Percentiles rank a stretch among this genome's conserved stretches.
These are phyloP conservation scores for Sphaceloma murrayae DNA, from an alignment of 2,329 filamentous ascomycete genomes.

Conservation along the genomic window DNA sequence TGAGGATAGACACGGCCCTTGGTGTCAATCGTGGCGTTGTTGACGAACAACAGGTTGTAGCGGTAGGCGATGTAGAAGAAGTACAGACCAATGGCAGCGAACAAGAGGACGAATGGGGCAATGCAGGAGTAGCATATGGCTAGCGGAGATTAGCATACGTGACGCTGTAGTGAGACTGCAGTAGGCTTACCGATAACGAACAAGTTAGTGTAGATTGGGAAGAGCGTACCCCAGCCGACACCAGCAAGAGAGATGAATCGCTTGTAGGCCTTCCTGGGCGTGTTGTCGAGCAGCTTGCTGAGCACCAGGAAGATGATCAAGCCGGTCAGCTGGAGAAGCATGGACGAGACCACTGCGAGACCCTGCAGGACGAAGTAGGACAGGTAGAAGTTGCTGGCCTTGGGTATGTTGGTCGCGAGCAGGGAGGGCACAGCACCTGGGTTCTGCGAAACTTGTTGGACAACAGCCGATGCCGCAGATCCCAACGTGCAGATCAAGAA, in stretches of 20 bases:
- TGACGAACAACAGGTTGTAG: constrained; percentile 85
- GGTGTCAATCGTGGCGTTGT: constrained; percentile 71
- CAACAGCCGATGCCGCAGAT: constrained; percentile 66
- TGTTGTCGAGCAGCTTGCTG: constrained; percentile 65
- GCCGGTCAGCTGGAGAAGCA: constrained; percentile 64
- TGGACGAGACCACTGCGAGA: constrained; percentile 63
- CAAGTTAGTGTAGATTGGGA: constrained; percentile 74
- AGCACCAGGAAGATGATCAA: constrained; percentile 65
- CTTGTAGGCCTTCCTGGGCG: constrained; percentile 68
- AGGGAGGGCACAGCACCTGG: constrained; percentile 26
- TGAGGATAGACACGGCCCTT: constrained; percentile 80
- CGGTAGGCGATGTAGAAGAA: constrained; percentile 81
- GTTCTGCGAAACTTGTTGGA: constrained; percentile 57
- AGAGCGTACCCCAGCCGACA: constrained; percentile 73
- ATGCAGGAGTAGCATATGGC: constrained; percentile 81
- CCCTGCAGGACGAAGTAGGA: constrained; percentile 93
- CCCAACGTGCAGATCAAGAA: constrained; percentile 80
- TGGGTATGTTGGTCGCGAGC: constrained; percentile 48
- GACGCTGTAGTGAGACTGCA: background rate
- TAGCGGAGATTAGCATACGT: constrained; percentile 12
- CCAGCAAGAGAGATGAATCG: constrained; percentile 66
- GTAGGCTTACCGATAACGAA: constrained; percentile 56
- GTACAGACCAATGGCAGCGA: constrained; percentile 66
- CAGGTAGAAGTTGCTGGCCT: constrained; percentile 87
- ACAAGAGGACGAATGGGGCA: constrained; percentile 73